Evolutionary conservation across 164 flowering plant species (phyloP).

Genomic region (Protea cynaroides): DNA sequence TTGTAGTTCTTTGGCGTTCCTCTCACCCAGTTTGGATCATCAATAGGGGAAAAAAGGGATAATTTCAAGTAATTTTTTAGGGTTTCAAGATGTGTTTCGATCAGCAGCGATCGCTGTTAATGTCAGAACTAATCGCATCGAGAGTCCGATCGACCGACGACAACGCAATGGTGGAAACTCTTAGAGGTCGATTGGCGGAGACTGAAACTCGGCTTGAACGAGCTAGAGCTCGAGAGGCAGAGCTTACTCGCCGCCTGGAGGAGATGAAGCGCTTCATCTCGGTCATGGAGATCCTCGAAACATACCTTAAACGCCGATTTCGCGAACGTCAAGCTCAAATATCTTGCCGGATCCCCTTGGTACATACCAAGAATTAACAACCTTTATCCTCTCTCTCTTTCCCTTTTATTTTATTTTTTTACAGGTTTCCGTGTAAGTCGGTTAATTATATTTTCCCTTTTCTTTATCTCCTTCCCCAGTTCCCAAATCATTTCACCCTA

Average conservation of each 20-base stretch:
- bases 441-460: no score
- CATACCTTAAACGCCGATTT: constrained; percentile 40
- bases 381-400: background rate
- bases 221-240: constrained; percentile 68
- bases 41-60: no score
- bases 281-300: constrained; percentile 66
- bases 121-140: constrained; percentile 12
- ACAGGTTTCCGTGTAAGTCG: no score
- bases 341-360: constrained; percentile 18
- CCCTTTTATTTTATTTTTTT: background rate
- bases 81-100: constrained; percentile 24
- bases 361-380: constrained; percentile 3
- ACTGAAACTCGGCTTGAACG: constrained; percentile 54
- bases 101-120: constrained; percentile 22
- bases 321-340: constrained; percentile 30
- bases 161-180: constrained; percentile 26
- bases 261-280: constrained; percentile 63
- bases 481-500: no score
- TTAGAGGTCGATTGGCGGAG: constrained; percentile 50
- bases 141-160: constrained; percentile 16
- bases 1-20: no score
- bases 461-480: no score
- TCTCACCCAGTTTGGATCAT: no score
- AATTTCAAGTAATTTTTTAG: background rate
- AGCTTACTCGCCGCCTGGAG: constrained; percentile 50